These are phyloP conservation scores for Neurospora sp. DNA, from an alignment of 2,329 filamentous ascomycete species.

Conservation along the genomic window DNA sequence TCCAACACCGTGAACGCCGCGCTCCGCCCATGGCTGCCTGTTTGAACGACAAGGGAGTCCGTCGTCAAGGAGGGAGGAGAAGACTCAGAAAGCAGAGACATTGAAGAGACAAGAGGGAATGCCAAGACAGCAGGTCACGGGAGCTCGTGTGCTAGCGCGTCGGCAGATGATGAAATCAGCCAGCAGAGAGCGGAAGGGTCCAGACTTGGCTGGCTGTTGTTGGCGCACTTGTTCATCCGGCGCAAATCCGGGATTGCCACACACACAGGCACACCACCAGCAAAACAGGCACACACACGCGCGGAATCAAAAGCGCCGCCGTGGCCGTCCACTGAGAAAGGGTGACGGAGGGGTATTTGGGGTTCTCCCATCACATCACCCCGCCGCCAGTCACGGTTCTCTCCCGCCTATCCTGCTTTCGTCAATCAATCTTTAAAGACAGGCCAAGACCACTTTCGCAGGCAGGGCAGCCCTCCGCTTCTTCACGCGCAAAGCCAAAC, in stretches of 20 bases:
- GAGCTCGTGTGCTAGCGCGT: slow-evolving; percentile 17
- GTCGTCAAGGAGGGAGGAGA: not conserved
- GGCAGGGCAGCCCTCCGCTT: not conserved
- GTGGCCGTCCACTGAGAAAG: not conserved
- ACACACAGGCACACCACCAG: not conserved
- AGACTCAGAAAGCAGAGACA: not conserved
- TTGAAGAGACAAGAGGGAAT: slow-evolving; percentile 5
- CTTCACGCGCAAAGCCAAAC: not conserved
- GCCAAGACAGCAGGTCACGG: slow-evolving; percentile 13
- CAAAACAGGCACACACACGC: not conserved
- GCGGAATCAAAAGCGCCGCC: not conserved
- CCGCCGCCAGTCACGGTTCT: not conserved
- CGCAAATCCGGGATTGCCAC: not conserved
- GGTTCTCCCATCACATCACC: not conserved
- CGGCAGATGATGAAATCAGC: not conserved
- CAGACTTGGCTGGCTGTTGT: not conserved
- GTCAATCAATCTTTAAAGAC: not conserved
- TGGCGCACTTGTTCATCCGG: not conserved
- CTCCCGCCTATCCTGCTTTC: not conserved
- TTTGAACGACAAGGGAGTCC: not conserved
- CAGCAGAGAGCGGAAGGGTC: not conserved
- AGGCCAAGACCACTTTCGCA: not conserved
- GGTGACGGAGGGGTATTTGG: not conserved
- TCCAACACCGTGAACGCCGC: not conserved
- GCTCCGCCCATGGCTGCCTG: not conserved